phyloP scores from a whole-genome alignment of 75 land plant genomes.

The Sequoia sempervirens region DNA sequence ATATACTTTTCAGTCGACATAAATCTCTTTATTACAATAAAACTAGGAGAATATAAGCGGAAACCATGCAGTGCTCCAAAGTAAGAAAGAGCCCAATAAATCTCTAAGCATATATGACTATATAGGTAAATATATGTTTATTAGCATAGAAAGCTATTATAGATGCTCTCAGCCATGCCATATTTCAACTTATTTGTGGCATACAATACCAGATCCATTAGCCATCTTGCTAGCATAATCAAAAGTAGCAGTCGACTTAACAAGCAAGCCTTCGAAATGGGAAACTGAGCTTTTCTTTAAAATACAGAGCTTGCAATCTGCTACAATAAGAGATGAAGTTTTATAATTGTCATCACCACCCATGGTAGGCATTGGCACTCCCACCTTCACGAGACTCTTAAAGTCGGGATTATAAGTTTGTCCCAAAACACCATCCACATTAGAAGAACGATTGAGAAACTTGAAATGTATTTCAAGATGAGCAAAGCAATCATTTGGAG shows the following conservation, averaged over 20 bases:
- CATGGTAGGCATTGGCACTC: too few relatives aligned
- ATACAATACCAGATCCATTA: background rate
- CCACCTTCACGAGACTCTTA: constrained; percentile 49
- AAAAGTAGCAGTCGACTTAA: background rate
- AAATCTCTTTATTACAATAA: background rate
- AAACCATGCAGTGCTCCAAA: too few relatives aligned
- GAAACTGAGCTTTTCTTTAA: background rate
- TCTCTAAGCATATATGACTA: too few relatives aligned
- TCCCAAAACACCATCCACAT: constrained; percentile 54
- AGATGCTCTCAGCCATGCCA: too few relatives aligned
- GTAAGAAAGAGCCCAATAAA: too few relatives aligned
- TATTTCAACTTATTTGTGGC: background rate
- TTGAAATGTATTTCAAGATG: constrained; percentile 66
- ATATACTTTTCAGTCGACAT: background rate
- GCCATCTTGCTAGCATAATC: background rate
- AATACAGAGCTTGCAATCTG: constrained; percentile 35
- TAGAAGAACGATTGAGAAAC: constrained; percentile 23
- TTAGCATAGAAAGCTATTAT: too few relatives aligned
- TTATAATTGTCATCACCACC: too few relatives aligned
- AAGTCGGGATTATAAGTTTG: constrained; percentile 56
- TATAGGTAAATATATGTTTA: too few relatives aligned
- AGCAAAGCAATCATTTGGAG: constrained; percentile 32
- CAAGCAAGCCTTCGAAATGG: background rate
- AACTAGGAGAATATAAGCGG: background rate
- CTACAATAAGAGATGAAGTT: constrained; percentile 36